phyloP scores from a whole-genome alignment of 192 early-diverging fungal species.

The Backusella circina region DNA sequence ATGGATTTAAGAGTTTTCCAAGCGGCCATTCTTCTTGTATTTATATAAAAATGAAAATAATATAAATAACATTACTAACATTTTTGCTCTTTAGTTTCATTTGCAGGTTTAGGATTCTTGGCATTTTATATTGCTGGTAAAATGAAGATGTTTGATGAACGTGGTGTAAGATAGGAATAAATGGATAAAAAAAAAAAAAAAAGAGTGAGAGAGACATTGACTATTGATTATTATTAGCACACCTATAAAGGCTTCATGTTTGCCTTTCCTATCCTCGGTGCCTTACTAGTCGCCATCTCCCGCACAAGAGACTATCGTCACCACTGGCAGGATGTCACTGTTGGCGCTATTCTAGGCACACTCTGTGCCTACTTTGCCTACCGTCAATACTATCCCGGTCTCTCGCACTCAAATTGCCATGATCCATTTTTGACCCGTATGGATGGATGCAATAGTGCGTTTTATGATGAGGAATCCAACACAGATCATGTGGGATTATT shows the following conservation, averaged over 20 bases:
- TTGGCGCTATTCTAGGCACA: slow-evolving; percentile 36
- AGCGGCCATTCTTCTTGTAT: slow-evolving; percentile 83
- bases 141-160: slow-evolving; percentile 64
- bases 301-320: slow-evolving; percentile 64
- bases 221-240: slow-evolving; percentile 22
- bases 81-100: slow-evolving; percentile 44
- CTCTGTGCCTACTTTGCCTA: slow-evolving; percentile 57
- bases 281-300: slow-evolving; percentile 54
- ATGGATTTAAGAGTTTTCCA: slow-evolving; percentile 86
- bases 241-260: slow-evolving; percentile 67
- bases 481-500: not conserved
- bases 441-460: not conserved
- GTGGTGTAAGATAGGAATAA: slow-evolving; percentile 29
- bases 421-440: not conserved
- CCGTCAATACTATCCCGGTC: slow-evolving; percentile 58
- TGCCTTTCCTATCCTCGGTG: slow-evolving; percentile 29
- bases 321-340: slow-evolving; percentile 59
- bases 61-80: not conserved
- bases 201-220: not conserved
- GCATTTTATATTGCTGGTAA: slow-evolving; percentile 71
- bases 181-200: not conserved
- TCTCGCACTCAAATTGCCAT: slow-evolving; percentile 3
- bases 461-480: not conserved
- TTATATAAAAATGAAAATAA: too few relatives aligned
- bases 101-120: slow-evolving; percentile 69